Evolutionary conservation across 2,329 filamentous ascomycete genomes (phyloP).

Genomic region (Lecanicillium sp.): DNA sequence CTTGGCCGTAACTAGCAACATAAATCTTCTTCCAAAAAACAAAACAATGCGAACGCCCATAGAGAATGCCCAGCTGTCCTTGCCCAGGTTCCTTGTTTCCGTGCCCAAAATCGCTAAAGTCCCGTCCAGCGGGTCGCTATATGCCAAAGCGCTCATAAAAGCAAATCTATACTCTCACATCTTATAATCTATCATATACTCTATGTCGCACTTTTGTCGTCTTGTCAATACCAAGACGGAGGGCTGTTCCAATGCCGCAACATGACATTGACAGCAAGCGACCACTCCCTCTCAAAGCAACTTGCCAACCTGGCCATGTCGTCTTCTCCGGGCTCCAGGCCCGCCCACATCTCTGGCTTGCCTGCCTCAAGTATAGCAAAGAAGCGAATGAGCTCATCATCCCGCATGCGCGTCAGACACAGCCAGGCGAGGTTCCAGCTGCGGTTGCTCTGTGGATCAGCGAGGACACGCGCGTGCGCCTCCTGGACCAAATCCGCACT

Average conservation of each 20-base stretch:
- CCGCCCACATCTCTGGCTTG: constrained; percentile 64
- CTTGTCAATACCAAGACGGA: constrained; percentile 44
- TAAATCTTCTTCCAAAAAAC: too few relatives aligned
- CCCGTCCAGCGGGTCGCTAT: too few relatives aligned
- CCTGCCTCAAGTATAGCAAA: constrained; percentile 55
- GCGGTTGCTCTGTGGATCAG: constrained; percentile 56
- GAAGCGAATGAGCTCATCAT: constrained; percentile 51
- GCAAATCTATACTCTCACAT: too few relatives aligned
- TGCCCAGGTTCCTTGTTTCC: too few relatives aligned
- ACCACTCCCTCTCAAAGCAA: constrained; percentile 63
- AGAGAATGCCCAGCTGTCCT: too few relatives aligned
- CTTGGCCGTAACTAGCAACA: too few relatives aligned
- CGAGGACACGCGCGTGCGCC: constrained; percentile 54
- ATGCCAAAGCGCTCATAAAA: too few relatives aligned
- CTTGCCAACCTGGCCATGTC: constrained; percentile 51
- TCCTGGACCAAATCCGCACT: constrained; percentile 57
- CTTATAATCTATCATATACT: too few relatives aligned
- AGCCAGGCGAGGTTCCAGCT: constrained; percentile 76
- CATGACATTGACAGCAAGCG: constrained; percentile 55
- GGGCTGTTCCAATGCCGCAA: constrained; percentile 59
- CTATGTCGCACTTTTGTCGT: too few relatives aligned
- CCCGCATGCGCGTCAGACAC: constrained; percentile 56
- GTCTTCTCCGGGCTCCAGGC: constrained; percentile 43
- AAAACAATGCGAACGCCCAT: too few relatives aligned
- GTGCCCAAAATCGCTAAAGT: too few relatives aligned